Evolutionary conservation across 164 flowering plant species (phyloP), one percentile per base, ranked within the genome.

Genomic region (Vitis amurensis): DNA sequence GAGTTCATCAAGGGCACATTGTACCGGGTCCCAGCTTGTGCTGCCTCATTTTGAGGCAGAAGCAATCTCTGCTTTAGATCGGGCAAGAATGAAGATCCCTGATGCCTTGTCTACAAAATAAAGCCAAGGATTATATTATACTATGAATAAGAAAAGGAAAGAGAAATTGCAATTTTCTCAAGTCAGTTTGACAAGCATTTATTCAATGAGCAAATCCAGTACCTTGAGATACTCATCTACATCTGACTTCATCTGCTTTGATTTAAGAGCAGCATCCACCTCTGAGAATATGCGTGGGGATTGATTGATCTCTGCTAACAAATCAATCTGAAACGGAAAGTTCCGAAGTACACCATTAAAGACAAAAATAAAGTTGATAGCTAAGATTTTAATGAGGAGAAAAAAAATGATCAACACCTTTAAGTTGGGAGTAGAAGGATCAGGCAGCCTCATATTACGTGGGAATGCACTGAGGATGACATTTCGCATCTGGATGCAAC

Each of bases 401-500:
- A 13, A 52, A n/a, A 16, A 0, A 17, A 12, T 12, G 47, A 49
- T 9, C 13, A 63, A 10, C 23, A 92, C 99, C 98, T 96, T 96
- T 62, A 96, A 81, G 80, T 93, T 93, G 19, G 98, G 99, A 67
- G 98, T 92, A 14, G 93, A 89, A 47, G 99, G 99, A 81, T 96
- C 99, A 19, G 99, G 99, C 19, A 96, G 83, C 88, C 94, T 91
- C 98, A 93, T 93, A 75, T 91, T 93, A 73, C 91, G 92, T 15
- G 99, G 99, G 80, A 93, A 96, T 53, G 98, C 98, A 83, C 99
- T 96, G 44, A 96, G 93, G 73, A 96, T 89, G 57, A 93, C 91
- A 83, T 93, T 96, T 19, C 99, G 87, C 99, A 96, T 93, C 80
- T 96, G 99, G 70, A 96, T 93, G 87, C 99, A 96, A 76, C 90